Conservation (phyloP, 257 asterid genomes). For the Solanum bulbocastanum region DNA sequence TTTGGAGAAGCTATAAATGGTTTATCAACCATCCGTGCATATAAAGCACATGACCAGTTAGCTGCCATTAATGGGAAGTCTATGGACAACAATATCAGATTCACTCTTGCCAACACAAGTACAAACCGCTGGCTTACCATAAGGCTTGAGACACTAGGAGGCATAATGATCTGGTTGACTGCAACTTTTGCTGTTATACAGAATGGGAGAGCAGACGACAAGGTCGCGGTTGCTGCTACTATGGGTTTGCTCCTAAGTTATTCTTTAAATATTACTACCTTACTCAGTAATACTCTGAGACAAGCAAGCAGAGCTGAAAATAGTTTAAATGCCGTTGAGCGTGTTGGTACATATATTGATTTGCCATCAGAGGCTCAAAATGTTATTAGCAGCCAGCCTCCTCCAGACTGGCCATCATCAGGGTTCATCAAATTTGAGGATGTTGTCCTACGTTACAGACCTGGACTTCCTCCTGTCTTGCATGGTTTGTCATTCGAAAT, state of each 20-base stretch:
- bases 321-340: slow-evolving; percentile 71
- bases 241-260: slow-evolving; percentile 85
- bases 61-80: slow-evolving; percentile 49
- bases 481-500: slow-evolving; percentile 47
- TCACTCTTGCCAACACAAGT: slow-evolving; percentile 53
- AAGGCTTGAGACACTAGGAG: slow-evolving; percentile 63
- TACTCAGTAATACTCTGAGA: slow-evolving; percentile 57
- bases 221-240: slow-evolving; percentile 68
- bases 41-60: slow-evolving; percentile 65
- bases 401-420: slow-evolving; percentile 60
- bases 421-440: slow-evolving; percentile 55
- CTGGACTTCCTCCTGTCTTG: slow-evolving; percentile 56
- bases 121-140: slow-evolving; percentile 78
- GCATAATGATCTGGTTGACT: slow-evolving; percentile 73
- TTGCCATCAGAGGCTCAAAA: slow-evolving; percentile 75
- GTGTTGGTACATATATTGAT: slow-evolving; percentile 66
- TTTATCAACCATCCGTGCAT: slow-evolving; percentile 68
- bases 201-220: slow-evolving; percentile 45
- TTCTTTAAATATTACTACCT: slow-evolving; percentile 56
- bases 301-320: slow-evolving; percentile 75
- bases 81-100: slow-evolving; percentile 67
- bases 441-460: slow-evolving; percentile 53
- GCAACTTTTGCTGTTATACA: slow-evolving; percentile 79
- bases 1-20: slow-evolving; percentile 79
- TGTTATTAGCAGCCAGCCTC: slow-evolving; percentile 44